A percentile compares a stretch with the other conserved stretches of the same genome.
Conservation (phyloP, 495 filamentous ascomycete species). For the Aspergillus cavernicola region DNA sequence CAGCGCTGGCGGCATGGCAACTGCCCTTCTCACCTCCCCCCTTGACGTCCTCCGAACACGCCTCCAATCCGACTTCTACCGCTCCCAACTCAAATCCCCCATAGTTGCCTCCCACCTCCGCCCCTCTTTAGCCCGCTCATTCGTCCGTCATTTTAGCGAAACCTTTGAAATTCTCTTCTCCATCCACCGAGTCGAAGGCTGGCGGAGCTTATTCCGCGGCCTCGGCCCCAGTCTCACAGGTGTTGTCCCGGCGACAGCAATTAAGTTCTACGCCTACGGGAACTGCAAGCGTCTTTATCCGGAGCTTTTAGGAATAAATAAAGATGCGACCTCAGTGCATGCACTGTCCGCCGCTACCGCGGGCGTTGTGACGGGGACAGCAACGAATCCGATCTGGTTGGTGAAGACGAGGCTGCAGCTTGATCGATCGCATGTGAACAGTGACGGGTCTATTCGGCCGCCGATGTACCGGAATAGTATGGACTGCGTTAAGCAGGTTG, state of each 20-base stretch:
- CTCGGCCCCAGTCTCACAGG: slow-evolving; percentile 84
- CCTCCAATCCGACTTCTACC: slow-evolving; percentile 88
- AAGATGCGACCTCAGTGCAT: slow-evolving; percentile 67
- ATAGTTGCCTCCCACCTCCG: slow-evolving; percentile 38
- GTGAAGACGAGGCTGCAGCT: slow-evolving; percentile 88
- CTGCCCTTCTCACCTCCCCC: slow-evolving; percentile 76
- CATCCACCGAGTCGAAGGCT: slow-evolving; percentile 74
- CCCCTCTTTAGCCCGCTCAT: slow-evolving; percentile 27
- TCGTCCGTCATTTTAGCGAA: slow-evolving; percentile 63
- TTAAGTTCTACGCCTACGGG: slow-evolving; percentile 87
- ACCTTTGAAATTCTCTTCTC: slow-evolving; percentile 76
- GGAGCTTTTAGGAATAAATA: slow-evolving; percentile 43
- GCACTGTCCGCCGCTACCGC: slow-evolving; percentile 67
- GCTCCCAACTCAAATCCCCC: slow-evolving; percentile 27
- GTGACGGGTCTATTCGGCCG: slow-evolving; percentile 9
- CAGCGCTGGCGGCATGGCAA: slow-evolving; percentile 81
- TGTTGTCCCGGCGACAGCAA: slow-evolving; percentile 79
- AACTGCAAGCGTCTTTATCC: slow-evolving; percentile 78
- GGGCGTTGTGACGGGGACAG: slow-evolving; percentile 76
- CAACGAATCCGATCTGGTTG: slow-evolving; percentile 90
- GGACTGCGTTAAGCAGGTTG: slow-evolving; percentile 74
- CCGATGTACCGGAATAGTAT: slow-evolving; percentile 72
- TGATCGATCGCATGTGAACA: slow-evolving; percentile 63
- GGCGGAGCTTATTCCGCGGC: slow-evolving; percentile 82
- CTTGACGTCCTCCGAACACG: slow-evolving; percentile 88